phyloP scores from a whole-genome alignment of 78 protist species.

The Mantamonas sphyraenae region DNA sequence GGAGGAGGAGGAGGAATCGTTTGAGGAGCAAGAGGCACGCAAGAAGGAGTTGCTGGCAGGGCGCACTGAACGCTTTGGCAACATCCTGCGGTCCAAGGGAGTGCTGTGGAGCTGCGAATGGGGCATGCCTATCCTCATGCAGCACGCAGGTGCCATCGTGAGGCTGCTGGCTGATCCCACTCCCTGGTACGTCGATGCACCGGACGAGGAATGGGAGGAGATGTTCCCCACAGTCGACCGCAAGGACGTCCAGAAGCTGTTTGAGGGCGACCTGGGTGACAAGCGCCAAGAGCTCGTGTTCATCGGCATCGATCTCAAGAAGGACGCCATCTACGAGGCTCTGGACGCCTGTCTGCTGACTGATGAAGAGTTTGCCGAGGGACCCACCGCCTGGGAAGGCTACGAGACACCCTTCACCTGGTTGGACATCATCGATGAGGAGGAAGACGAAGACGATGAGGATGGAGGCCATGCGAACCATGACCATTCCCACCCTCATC shows the following conservation, averaged over 20 bases:
- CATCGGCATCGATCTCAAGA: slow-evolving; percentile 70
- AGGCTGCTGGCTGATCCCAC: neutral
- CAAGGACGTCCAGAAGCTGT: neutral
- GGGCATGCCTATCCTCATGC: neutral
- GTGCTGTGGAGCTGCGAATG: slow-evolving; percentile 38
- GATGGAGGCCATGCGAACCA: neutral
- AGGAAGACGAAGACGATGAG: neutral
- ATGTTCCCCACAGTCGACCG: neutral
- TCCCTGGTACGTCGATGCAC: slow-evolving; percentile 7
- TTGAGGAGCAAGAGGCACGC: neutral
- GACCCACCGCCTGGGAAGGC: neutral
- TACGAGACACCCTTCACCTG: neutral
- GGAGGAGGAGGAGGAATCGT: neutral
- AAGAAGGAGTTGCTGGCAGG: neutral
- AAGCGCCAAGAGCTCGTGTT: slow-evolving; percentile 71
- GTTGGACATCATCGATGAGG: neutral
- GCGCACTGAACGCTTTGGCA: neutral
- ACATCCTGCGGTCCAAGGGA: slow-evolving; percentile 54
- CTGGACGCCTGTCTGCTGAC: slow-evolving; percentile 69
- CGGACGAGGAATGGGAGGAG: slow-evolving; percentile 5
- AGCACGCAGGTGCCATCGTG: neutral
- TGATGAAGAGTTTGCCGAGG: slow-evolving; percentile 28
- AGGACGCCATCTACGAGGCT: slow-evolving; percentile 7
- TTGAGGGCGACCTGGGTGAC: slow-evolving; percentile 25
- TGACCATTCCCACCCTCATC: too few species aligned